Conservation (phyloP, 179 eudicot species). For the Silene noctiflora region DNA sequence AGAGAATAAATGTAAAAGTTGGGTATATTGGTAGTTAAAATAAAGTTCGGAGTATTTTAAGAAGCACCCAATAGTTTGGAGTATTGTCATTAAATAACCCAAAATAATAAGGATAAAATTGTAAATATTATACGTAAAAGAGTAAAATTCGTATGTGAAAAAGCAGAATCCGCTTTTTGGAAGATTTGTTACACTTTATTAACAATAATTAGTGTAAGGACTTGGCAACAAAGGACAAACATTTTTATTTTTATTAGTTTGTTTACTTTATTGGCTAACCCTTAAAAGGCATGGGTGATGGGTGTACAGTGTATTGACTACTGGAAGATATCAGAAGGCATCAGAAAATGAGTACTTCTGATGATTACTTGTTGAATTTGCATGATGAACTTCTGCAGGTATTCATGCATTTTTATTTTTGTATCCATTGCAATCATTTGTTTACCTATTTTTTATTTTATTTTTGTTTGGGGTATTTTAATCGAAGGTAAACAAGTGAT, state of each 20-base stretch:
- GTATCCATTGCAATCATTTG: too few species aligned
- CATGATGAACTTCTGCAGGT: slow-evolving; percentile 12
- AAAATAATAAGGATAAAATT: too few species aligned
- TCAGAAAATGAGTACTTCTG: background rate
- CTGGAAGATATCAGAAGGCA: background rate
- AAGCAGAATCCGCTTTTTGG: background rate
- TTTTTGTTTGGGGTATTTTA: too few species aligned
- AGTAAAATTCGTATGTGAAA: too few species aligned
- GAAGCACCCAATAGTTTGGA: too few species aligned
- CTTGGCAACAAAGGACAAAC: background rate
- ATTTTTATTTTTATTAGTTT: background rate
- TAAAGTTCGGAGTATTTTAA: too few species aligned
- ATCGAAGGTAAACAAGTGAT: too few species aligned
- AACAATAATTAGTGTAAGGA: background rate
- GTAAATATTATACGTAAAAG: too few species aligned
- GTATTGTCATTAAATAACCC: too few species aligned
- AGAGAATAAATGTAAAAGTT: too few species aligned
- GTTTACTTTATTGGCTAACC: background rate
- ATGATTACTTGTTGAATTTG: slow-evolving; percentile 6
- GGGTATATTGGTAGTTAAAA: too few species aligned
- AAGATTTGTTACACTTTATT: background rate
- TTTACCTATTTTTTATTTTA: background rate
- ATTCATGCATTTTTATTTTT: too few species aligned
- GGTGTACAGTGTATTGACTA: background rate
- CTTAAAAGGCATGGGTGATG: background rate